Evolutionary conservation across 2,329 filamentous ascomycete species (phyloP).

Genomic region (Conoideocrella luteorostrata): DNA sequence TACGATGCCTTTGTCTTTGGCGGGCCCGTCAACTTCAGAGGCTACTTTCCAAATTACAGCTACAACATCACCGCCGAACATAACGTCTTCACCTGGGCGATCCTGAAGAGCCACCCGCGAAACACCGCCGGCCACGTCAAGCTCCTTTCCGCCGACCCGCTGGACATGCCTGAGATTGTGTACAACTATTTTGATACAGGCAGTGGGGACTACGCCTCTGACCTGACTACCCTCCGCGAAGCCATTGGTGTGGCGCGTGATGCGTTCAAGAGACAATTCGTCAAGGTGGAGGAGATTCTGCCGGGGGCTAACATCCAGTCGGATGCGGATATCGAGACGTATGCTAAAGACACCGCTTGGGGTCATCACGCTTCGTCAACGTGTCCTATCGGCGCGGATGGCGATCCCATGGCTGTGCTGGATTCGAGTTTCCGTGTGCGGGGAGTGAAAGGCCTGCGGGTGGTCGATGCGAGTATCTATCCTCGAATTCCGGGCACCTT

Average conservation of each 20-base stretch:
- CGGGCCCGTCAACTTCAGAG: conserved; percentile 20
- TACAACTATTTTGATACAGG: conserved; percentile 56
- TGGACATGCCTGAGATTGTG: conserved; percentile 55
- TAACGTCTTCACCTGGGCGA: conserved; percentile 31
- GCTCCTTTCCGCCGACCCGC: conserved; percentile 55
- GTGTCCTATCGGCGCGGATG: conserved; percentile 46
- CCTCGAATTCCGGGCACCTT: conserved; percentile 44
- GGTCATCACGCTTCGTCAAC: conserved; percentile 53
- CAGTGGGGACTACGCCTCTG: conserved; percentile 36
- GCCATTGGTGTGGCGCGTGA: conserved; percentile 46
- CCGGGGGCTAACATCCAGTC: conserved; percentile 31
- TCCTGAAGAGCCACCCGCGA: conserved; percentile 54
- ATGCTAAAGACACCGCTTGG: conserved; percentile 42
- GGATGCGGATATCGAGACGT: conserved; percentile 38
- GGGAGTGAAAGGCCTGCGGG: conserved; percentile 45
- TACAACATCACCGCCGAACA: conserved; percentile 16
- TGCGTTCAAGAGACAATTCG: conserved; percentile 20
- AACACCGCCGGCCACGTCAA: conserved; percentile 57
- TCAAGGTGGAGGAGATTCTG: conserved; percentile 13
- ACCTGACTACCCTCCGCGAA: conserved; percentile 50
- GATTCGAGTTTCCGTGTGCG: conserved; percentile 49
- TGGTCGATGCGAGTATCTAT: conserved; percentile 52
- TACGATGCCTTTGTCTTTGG: conserved; percentile 25
- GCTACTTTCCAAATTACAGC: conserved; percentile 22
- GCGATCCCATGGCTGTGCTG: conserved; percentile 47